phyloP scores from a whole-genome alignment of 495 filamentous ascomycete species.

The Letharia columbiana region DNA sequence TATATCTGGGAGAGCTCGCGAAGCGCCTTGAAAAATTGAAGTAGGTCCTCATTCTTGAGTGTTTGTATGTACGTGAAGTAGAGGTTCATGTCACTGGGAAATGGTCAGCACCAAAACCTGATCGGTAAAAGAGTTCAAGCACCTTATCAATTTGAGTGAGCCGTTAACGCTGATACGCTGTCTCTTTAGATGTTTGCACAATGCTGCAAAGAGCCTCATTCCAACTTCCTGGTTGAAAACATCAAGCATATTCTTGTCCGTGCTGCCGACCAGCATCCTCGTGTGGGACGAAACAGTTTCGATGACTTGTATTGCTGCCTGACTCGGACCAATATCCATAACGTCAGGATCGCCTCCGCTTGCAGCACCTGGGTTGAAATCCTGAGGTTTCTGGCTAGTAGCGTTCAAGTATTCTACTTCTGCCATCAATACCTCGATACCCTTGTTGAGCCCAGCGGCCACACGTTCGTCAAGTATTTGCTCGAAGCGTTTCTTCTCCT shows the following conservation, averaged over 20 bases:
- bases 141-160: slow-evolving; percentile 84
- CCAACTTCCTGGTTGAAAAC: slow-evolving; percentile 99
- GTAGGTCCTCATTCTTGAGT: slow-evolving; percentile 70
- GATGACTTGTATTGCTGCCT: slow-evolving; percentile 70
- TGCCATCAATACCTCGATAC: slow-evolving; percentile 96
- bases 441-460: slow-evolving; percentile 90
- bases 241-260: slow-evolving; percentile 94
- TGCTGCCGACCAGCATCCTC: slow-evolving; percentile 81
- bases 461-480: slow-evolving; percentile 98
- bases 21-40: slow-evolving; percentile 84
- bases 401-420: slow-evolving; percentile 94
- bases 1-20: slow-evolving; percentile 93
- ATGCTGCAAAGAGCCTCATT: slow-evolving; percentile 73
- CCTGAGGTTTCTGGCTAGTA: slow-evolving; percentile 74
- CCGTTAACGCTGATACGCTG: slow-evolving; percentile 87
- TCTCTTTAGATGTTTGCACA: slow-evolving; percentile 96
- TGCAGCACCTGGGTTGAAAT: slow-evolving; percentile 73
- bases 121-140: background rate
- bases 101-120: background rate
- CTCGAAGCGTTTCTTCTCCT: slow-evolving; percentile 97
- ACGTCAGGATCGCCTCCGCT: slow-evolving; percentile 38
- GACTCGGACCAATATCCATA: slow-evolving; percentile 72
- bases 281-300: slow-evolving; percentile 81
- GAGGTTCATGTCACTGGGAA: slow-evolving; percentile 75
- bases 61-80: slow-evolving; percentile 79